A percentile compares a stretch with the other conserved stretches of the same genome.
Evolutionary conservation across 176 grass and related monocot genomes (phyloP).

Genomic region (Oryza glumipatula): DNA sequence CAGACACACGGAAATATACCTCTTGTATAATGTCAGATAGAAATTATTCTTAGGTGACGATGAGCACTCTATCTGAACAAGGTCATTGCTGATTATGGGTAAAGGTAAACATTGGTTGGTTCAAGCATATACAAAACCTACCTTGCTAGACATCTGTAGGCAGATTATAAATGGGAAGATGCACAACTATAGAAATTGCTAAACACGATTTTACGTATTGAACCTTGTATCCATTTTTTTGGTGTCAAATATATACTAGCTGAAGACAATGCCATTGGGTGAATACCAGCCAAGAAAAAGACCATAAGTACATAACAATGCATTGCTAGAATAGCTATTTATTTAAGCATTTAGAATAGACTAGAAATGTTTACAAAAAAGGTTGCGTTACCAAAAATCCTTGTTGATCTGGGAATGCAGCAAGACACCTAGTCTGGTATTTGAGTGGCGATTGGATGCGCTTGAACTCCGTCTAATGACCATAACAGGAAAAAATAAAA

Average conservation of each 20-base stretch:
- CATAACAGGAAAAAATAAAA: constrained; percentile 23
- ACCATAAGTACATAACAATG: background rate
- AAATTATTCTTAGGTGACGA: background rate
- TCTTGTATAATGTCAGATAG: constrained; percentile 5
- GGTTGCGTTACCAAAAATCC: constrained; percentile 81
- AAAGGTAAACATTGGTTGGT: background rate
- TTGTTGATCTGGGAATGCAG: constrained; percentile 98
- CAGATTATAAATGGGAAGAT: background rate
- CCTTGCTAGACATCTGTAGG: background rate
- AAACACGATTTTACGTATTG: background rate
- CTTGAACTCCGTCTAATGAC: constrained; percentile 83
- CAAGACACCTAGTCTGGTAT: constrained; percentile 85
- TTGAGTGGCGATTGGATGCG: constrained; percentile 88
- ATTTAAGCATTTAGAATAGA: background rate
- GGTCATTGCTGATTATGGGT: background rate
- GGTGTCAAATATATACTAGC: background rate
- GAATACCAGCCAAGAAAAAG: constrained; percentile 17
- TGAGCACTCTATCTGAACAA: constrained; percentile 12
- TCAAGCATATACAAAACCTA: background rate
- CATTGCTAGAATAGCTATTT: constrained; percentile 8
- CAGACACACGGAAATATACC: constrained; percentile 11
- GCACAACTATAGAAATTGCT: background rate
- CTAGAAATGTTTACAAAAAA: background rate
- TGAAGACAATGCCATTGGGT: constrained; percentile 7
- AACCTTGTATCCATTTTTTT: background rate